Conservation (phyloP, 176 grass and related monocot species). For the Sorghum bicolor region DNA sequence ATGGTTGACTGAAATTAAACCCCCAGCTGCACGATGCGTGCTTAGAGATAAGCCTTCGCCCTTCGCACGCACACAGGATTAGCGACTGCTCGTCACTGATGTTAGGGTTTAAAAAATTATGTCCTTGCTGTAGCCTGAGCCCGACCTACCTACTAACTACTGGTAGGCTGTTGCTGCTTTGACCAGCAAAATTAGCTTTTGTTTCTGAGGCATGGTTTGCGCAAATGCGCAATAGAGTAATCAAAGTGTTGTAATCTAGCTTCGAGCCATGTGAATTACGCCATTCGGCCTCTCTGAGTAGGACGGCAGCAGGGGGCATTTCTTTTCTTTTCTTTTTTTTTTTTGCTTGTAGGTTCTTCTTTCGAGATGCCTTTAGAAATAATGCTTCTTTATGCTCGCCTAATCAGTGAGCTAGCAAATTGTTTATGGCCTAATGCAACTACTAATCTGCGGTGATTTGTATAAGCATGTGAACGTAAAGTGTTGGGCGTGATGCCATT, state of each 20-base stretch:
- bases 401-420: background rate
- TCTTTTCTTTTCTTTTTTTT: slow-evolving; percentile 7
- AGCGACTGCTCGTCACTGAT: background rate
- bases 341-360: background rate
- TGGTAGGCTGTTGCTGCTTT: slow-evolving; percentile 27
- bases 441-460: slow-evolving; percentile 17
- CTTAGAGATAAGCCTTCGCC: background rate
- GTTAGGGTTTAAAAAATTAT: background rate
- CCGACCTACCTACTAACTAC: background rate
- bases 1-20: background rate
- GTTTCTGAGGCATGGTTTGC: background rate
- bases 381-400: background rate
- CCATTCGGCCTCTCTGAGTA: background rate
- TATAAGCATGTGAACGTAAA: slow-evolving; percentile 9
- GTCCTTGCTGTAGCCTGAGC: background rate
- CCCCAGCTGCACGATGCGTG: background rate
- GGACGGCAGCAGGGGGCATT: background rate
- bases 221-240: slow-evolving; percentile 19
- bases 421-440: slow-evolving; percentile 18
- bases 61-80: slow-evolving; percentile 14
- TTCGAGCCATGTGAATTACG: slow-evolving; percentile 45
- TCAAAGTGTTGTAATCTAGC: background rate
- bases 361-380: background rate
- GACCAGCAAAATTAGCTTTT: slow-evolving; percentile 12
- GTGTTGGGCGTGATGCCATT: slow-evolving; percentile 4